phyloP scores from a whole-genome alignment of 352 stramenopile genomes.

The Globisporangium mamillatum region DNA sequence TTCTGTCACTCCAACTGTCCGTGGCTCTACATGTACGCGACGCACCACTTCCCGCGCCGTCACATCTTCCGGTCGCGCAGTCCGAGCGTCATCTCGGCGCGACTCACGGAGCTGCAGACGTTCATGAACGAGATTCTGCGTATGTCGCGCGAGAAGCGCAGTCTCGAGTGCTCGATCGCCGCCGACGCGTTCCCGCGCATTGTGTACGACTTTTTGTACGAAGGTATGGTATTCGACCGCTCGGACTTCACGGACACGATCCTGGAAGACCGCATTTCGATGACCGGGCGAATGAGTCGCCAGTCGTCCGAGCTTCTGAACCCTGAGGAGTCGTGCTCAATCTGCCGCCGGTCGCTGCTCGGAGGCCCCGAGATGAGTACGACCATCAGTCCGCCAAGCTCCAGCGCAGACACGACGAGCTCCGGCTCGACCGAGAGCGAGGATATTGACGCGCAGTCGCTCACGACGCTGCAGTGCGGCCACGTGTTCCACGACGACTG shows the following conservation, averaged over 20 bases:
- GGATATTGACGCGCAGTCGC: constrained; percentile 35
- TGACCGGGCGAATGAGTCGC: constrained; percentile 18
- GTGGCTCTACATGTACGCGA: constrained; percentile 81
- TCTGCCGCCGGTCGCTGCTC: constrained; percentile 49
- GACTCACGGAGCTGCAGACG: constrained; percentile 55
- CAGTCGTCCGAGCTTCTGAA: constrained; percentile 18
- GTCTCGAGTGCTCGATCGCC: constrained; percentile 56
- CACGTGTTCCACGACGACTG: constrained; percentile 88
- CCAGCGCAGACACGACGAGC: constrained; percentile 20
- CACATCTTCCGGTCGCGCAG: constrained; percentile 72
- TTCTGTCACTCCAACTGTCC: constrained; percentile 78
- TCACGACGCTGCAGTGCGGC: constrained; percentile 77
- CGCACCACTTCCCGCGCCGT: constrained; percentile 74
- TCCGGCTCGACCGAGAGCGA: constrained; percentile 22
- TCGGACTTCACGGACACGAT: constrained; percentile 57
- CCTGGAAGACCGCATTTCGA: constrained; percentile 53
- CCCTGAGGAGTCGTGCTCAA: constrained; percentile 44
- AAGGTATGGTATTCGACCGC: constrained; percentile 79
- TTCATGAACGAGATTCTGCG: constrained; percentile 68
- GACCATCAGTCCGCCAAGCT: constrained; percentile 35
- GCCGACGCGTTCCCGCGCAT: constrained; percentile 59
- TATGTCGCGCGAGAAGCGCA: constrained; percentile 61
- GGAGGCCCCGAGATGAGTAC: constrained; percentile 22
- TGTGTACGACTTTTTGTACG: constrained; percentile 78
- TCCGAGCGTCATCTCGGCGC: constrained; percentile 55